Percentiles rank a stretch among this genome's conserved stretches.
Conservation (phyloP, 306 rosid genomes). For the Luffa aegyptiaca region DNA sequence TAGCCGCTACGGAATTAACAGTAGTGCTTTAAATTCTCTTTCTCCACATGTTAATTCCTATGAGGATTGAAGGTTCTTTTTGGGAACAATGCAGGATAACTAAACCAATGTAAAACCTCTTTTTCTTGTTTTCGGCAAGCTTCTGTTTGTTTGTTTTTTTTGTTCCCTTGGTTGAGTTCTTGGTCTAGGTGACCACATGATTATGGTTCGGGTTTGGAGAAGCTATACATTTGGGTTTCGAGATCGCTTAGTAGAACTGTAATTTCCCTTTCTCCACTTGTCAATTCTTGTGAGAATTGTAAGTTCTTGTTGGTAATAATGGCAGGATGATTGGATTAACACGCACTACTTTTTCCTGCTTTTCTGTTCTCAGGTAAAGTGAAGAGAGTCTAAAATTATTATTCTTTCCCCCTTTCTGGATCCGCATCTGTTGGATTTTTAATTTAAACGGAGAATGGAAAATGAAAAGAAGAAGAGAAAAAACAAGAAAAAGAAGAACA, state of each 20-base stretch:
- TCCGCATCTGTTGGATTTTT: background rate
- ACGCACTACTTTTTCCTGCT: background rate
- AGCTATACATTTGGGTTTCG: background rate
- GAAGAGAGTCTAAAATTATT: background rate
- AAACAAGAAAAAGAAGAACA: conserved; percentile 10
- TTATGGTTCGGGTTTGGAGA: background rate
- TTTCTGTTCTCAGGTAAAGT: background rate
- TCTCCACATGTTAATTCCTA: background rate
- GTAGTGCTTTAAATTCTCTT: background rate
- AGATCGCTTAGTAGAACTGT: background rate
- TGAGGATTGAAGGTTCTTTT: background rate
- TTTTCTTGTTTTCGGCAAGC: background rate
- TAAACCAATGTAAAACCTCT: background rate
- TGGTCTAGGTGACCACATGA: background rate
- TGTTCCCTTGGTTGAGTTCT: background rate
- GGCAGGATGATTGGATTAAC: background rate
- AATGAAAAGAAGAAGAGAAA: conserved; percentile 12
- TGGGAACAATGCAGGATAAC: background rate
- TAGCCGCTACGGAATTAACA: background rate
- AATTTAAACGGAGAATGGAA: conserved; percentile 1
- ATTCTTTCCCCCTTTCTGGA: background rate
- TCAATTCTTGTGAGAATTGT: background rate
- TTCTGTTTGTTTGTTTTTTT: background rate
- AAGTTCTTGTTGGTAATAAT: background rate
- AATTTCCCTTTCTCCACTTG: background rate